Evolutionary conservation across 2,329 filamentous ascomycete genomes (phyloP), one percentile per base, ranked within the genome.

Genomic region (Botrytis galanthina): DNA sequence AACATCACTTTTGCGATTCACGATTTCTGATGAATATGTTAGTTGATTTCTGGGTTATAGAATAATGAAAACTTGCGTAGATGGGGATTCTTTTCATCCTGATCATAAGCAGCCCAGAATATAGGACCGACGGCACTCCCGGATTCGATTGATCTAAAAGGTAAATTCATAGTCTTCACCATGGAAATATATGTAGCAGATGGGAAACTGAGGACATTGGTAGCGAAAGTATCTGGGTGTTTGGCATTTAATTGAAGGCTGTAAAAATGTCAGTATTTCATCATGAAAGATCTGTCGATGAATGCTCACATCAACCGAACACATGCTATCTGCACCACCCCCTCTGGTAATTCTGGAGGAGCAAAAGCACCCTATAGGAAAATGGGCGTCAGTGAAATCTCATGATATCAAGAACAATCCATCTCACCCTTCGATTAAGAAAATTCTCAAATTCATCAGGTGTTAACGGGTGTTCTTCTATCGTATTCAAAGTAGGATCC

Each of bases 1-100:
- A 48, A 91, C 89, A 78, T 91, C 89, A n/a, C 87, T 89, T 81
- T 91, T 91, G 76, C 89, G 87, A 78, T 89, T 88, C 73, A 90
- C 84, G 76, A 91, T 87, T 78, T 91, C 86, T 88, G 73, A 14
- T 26, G n/a, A 10, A 10, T 37, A 42, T 60, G 51, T 71, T 62
- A 73, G 61, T n/a, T 57, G 35, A 39, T 29, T 14, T n/a, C 8
- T 35, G 22, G 39, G 14, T 2, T 42, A 22, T n/a, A 57, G 32
- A 32, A 60, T 46, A 64, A 37, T 44, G 20, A 22, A 57, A 39
- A 81, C 86, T 78, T 83, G 88, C 87, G 88, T 66, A 90, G 81
- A 81, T 88, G 86, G 37, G 85, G 86, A 75, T 89, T 84, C 2
- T 85, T 83, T 70, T 88, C 86, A 75, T 89, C 85, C 74, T 87